Conservation (phyloP, 2,329 filamentous ascomycete species). For the Ophiocordyceps polyrhachis-furcata region DNA sequence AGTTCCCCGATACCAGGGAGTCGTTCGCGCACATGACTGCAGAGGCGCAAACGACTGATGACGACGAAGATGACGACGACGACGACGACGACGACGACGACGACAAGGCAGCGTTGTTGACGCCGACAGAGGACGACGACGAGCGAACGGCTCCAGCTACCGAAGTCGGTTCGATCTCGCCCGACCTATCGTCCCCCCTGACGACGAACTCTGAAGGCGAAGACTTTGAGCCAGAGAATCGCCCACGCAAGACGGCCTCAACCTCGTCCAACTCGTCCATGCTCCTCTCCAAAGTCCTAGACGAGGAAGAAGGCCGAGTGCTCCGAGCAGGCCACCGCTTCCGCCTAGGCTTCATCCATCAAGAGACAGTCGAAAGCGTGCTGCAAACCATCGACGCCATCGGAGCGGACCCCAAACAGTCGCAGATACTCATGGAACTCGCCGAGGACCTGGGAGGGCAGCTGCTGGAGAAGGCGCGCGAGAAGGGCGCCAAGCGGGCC, state of each 20-base stretch:
- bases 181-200: slow-evolving; percentile 5
- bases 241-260: slow-evolving; percentile 21
- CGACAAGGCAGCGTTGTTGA: slow-evolving; percentile 2
- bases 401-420: slow-evolving; percentile 29
- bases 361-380: slow-evolving; percentile 28
- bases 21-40: not conserved
- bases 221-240: slow-evolving; percentile 25
- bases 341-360: slow-evolving; percentile 31
- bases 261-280: slow-evolving; percentile 32
- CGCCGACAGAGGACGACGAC: not conserved
- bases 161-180: not conserved
- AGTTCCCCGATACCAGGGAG: slow-evolving; percentile 73
- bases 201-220: slow-evolving; percentile 26
- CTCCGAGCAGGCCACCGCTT: slow-evolving; percentile 38
- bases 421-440: slow-evolving; percentile 37
- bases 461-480: slow-evolving; percentile 32
- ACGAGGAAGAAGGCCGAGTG: slow-evolving; percentile 37
- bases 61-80: slow-evolving; percentile 5
- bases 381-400: slow-evolving; percentile 31
- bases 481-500: slow-evolving; percentile 39
- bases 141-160: not conserved
- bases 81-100: slow-evolving; percentile 6
- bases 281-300: slow-evolving; percentile 26
- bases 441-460: slow-evolving; percentile 44
- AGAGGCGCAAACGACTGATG: not conserved